Evolutionary conservation across 2,329 filamentous ascomycete species (phyloP).

Genomic region (Pezicula carpinea): DNA sequence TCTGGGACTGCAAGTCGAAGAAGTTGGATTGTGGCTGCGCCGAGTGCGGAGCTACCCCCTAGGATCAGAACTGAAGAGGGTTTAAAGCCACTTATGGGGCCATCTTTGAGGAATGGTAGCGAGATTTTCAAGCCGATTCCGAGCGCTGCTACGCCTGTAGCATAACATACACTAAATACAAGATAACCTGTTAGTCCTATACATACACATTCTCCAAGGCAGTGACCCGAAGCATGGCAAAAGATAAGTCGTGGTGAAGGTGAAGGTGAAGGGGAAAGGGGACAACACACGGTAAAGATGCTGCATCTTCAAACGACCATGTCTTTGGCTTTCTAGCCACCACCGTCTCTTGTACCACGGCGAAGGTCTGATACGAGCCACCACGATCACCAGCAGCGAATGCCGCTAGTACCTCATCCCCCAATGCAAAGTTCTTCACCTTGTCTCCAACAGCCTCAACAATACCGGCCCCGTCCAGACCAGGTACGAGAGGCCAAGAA

Average conservation of each 20-base stretch:
- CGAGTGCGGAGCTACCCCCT: conserved; percentile 9
- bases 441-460: conserved; percentile 4
- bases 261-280: no score
- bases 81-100: background rate
- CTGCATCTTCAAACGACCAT: conserved; percentile 10
- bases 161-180: conserved; percentile 6
- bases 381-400: conserved; percentile 5
- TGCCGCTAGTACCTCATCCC: conserved; percentile 5
- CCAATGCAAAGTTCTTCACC: conserved; percentile 2
- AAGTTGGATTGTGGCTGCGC: conserved; percentile 9
- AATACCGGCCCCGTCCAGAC: conserved; percentile 8
- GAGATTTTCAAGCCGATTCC: conserved; percentile 3
- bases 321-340: conserved; percentile 7
- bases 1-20: conserved; percentile 7
- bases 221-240: no score
- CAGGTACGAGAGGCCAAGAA: conserved; percentile 7
- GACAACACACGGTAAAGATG: conserved; percentile 1
- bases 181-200: background rate
- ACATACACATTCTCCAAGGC: background rate
- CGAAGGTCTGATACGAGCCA: conserved; percentile 4
- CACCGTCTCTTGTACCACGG: conserved; percentile 4
- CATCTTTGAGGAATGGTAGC: conserved; percentile 1
- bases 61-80: conserved; percentile 7
- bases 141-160: conserved; percentile 6
- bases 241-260: no score